Base-by-base conservation (phyloP, 2,329 filamentous ascomycete species). In the Allantophomopsis cytisporea region DNA sequence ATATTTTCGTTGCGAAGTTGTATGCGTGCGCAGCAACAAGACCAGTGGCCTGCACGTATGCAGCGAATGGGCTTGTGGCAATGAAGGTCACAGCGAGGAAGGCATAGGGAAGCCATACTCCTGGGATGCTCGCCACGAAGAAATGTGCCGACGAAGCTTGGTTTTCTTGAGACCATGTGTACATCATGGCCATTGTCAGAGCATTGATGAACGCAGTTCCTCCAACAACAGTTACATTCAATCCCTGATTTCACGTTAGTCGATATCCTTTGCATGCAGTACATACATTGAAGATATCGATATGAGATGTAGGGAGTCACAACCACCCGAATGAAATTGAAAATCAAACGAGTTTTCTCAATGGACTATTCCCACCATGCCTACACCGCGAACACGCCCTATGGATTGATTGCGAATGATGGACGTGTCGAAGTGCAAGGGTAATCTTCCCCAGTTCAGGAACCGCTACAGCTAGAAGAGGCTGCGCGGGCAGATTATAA, bases 161-260 rank as follows among this genome's bases (percentile, higher is more conserved):
- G 56, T 89, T 83, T 52, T 94, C 88, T 59, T 94, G 87, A 2
- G 80, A 78, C 47, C 77, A 83, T 5, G 87, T 94, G 57, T 95
- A 95, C 49, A 67, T 68, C 54, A 94, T 71, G 32, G 87, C 85
- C 43, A 94, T 66, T 39, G 83, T 78, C 39, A 98, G 69, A 11
- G 82, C 82, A 51, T 62, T 58, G 14, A 71, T 61, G 49, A 80
- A 76, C 36, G 69, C 62, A 41, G 59, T 56, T 35, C 64, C 61
- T 38, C 66, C 64, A 14, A 50, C 50, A 20, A 79, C 61, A 39
- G 74, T 53, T 43, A 65, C 50, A 44, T 72, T 71, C 39, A 74
- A 52, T 39, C 61, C 55, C 73, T 78, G 54, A 41, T 45, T 50
- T 52, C 46, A 50, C 49, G 50, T 57, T 50, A 57, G 57, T 50